Evolutionary conservation across 805 yeast species (phyloP), one percentile per base, ranked within the genome.

Genomic region (Kluyveromyces lactis): DNA sequence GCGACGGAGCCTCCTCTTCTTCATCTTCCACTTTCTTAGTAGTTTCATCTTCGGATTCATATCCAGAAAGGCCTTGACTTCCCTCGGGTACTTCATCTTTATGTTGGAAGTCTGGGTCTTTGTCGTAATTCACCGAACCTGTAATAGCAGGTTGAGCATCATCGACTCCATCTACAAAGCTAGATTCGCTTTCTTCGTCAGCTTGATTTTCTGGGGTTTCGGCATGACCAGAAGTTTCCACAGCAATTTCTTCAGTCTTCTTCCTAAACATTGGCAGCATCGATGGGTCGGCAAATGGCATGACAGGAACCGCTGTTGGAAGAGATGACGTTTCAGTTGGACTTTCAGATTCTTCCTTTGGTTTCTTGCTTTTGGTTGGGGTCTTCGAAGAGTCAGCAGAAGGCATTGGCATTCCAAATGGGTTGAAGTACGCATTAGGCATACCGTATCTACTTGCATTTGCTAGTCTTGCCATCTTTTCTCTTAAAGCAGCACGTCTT

Each of bases 401-500:
- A 11, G 30, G 30, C 30, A 27, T 47, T 8, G 67, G 60, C 28
- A 51, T 48, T 35, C 66, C 70, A 43, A 67, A 67, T 26, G 72
- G 72, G 38, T 67, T 67, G 43, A 67, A 67, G 19, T 34, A 34
- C 1, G 62, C 67, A 19, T 62, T 63, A 23, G 60, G 58, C 49
- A 60, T 62, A 31, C 87, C 89, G 61, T 79, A 72, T 79, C 83
- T 75, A 42, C 84, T 81, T 11, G 78, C 77, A 16, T 95, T 95
- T 0, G 97, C 83, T 15, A 90, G 72, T 51, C 81, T 85, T n/a
- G 98, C 97, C 96, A 90, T 90, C 44, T 97, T 75, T 47, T 84
- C 96, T 16, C 94, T 79, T 39, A 90, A 67, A 5, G 81, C 85
- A 35, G 81, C 73, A 51, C 92, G 74, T 41, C 81, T 75, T 4